phyloP scores from a whole-genome alignment of 1,284 basidiomycete genomes.

The Ceratorhiza oryzae-sativae region DNA sequence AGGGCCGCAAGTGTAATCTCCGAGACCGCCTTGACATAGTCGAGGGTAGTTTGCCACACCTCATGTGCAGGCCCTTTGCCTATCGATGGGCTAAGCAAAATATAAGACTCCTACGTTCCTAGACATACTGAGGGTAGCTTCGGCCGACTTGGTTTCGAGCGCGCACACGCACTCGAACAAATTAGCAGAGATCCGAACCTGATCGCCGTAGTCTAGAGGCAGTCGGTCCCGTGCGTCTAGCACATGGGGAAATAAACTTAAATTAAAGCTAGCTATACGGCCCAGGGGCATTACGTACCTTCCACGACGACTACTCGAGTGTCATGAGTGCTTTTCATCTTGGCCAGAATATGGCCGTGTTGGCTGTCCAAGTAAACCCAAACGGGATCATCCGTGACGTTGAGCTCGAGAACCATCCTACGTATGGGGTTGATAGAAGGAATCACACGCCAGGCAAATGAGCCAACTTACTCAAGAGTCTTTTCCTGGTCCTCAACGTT shows the following conservation, averaged over 20 bases:
- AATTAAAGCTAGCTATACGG: not conserved
- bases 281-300: slow-evolving; percentile 55
- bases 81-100: slow-evolving; percentile 46
- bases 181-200: slow-evolving; percentile 57
- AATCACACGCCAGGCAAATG: not conserved
- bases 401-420: slow-evolving; percentile 86
- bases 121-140: slow-evolving; percentile 66
- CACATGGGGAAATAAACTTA: not conserved
- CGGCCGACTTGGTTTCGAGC: slow-evolving; percentile 69
- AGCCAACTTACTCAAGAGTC: slow-evolving; percentile 83
- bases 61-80: slow-evolving; percentile 71
- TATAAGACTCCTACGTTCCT: not conserved
- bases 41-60: slow-evolving; percentile 82
- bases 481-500: slow-evolving; percentile 95
- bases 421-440: slow-evolving; percentile 18
- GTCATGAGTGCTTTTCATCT: slow-evolving; percentile 75
- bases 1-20: slow-evolving; percentile 64
- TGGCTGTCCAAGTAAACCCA: slow-evolving; percentile 96
- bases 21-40: slow-evolving; percentile 59
- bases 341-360: slow-evolving; percentile 82
- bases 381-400: slow-evolving; percentile 82
- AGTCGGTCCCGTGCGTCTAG: slow-evolving; percentile 20
- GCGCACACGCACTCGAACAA: slow-evolving; percentile 64
- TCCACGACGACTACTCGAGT: slow-evolving; percentile 62
- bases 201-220: slow-evolving; percentile 29